Evolutionary conservation across 2,329 filamentous ascomycete species (phyloP).

Genomic region (Ceratocystiopsis sp.): DNA sequence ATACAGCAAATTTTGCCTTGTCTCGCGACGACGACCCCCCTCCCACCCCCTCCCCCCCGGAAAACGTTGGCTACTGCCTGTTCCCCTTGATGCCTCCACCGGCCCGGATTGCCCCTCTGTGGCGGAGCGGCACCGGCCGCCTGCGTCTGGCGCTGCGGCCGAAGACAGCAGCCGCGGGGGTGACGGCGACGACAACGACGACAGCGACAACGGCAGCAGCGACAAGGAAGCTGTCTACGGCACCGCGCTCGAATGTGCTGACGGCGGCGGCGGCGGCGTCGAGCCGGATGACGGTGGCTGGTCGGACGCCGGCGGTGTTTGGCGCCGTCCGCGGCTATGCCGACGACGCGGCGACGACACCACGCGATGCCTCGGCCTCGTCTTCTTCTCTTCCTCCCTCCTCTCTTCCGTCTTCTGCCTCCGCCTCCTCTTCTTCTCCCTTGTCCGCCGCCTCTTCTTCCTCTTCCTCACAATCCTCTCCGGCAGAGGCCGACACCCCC

Average conservation of each 20-base stretch:
- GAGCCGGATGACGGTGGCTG: background rate
- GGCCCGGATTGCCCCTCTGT: too few relatives aligned
- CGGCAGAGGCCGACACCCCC: background rate
- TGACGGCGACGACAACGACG: background rate
- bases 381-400: background rate
- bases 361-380: background rate
- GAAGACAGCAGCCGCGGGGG: constrained; percentile 2
- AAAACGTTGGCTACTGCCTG: background rate
- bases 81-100: too few relatives aligned
- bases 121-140: too few relatives aligned
- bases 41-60: too few relatives aligned
- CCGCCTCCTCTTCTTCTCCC: background rate
- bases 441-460: background rate
- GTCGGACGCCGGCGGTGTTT: constrained; percentile 4
- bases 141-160: background rate
- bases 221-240: background rate
- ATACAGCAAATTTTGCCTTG: too few relatives aligned
- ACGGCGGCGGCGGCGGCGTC: background rate
- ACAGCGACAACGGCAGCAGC: background rate
- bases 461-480: background rate
- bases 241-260: background rate
- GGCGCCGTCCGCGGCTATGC: constrained; percentile 13
- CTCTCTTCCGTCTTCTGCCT: background rate
- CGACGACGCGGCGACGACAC: constrained; percentile 9
- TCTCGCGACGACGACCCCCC: too few relatives aligned